Percentiles rank a stretch among this genome's conserved stretches.
phyloP scores from a whole-genome alignment of 371 early-diverging fungal genomes.

The Vairimorpha ceranae region DNA sequence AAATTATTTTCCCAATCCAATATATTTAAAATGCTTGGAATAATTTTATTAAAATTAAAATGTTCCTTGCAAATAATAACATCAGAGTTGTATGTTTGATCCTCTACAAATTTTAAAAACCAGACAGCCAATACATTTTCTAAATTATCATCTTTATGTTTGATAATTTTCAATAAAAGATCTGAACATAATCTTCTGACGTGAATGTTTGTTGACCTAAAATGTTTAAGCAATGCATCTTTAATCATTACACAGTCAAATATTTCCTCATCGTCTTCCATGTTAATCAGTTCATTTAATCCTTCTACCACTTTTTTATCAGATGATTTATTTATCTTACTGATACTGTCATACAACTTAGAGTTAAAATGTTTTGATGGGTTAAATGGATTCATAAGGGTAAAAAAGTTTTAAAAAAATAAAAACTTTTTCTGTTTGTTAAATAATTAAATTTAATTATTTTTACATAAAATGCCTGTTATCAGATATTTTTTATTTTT shows the following conservation, averaged over 20 bases:
- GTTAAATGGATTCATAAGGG: conserved; percentile 31
- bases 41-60: conserved; percentile 13
- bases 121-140: conserved; percentile 4
- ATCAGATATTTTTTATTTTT: no score
- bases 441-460: no score
- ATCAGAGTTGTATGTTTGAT: conserved; percentile 4
- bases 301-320: conserved; percentile 5
- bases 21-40: conserved; percentile 1
- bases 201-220: not conserved
- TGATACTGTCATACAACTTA: conserved; percentile 17
- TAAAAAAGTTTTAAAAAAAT: not conserved
- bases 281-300: conserved; percentile 2
- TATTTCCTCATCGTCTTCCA: not conserved
- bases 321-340: conserved; percentile 3
- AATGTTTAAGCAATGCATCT: conserved; percentile 2
- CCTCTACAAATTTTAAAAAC: conserved; percentile 21
- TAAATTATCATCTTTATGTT: not conserved
- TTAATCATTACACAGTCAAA: conserved; percentile 9
- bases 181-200: conserved; percentile 13
- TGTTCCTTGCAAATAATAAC: conserved; percentile 16
- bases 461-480: no score
- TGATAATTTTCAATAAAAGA: conserved; percentile 19
- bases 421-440: no score
- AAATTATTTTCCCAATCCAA: conserved; percentile 20
- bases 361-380: conserved; percentile 3